phyloP scores from a whole-genome alignment of 225 moss, liverwort and hornwort genomes.

The Antitrichia curtipendula region DNA sequence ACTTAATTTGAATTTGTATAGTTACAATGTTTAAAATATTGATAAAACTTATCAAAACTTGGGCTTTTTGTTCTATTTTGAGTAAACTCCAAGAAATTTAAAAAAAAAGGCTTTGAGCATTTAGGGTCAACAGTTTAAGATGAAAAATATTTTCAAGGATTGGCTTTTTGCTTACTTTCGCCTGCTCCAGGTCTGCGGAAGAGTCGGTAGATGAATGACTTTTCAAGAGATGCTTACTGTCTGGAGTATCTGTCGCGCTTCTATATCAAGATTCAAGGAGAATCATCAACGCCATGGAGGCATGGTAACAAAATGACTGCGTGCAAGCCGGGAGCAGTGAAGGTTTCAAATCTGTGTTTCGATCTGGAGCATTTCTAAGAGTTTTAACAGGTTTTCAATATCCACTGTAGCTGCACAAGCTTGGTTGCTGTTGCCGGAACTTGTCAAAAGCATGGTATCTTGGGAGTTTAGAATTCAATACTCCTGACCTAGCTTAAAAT shows the following conservation, averaged over 20 bases:
- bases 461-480: background rate
- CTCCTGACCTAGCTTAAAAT: background rate
- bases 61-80: background rate
- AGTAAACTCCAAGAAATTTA: background rate
- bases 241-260: background rate
- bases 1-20: background rate
- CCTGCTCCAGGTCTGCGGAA: conserved; percentile 1
- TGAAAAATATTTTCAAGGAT: background rate
- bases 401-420: background rate
- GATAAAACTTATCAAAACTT: background rate
- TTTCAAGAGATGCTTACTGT: background rate
- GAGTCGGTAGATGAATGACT: background rate
- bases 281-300: background rate
- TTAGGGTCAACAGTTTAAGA: background rate
- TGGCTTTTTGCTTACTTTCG: background rate
- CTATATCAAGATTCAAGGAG: background rate
- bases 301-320: background rate
- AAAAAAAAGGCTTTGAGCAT: background rate
- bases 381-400: background rate
- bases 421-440: background rate
- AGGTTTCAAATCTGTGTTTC: background rate
- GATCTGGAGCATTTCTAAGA: background rate
- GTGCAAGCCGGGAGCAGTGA: background rate
- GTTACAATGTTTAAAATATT: background rate
- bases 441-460: background rate